Conservation (phyloP, 306 rosid species). For the Prunus davidiana region DNA sequence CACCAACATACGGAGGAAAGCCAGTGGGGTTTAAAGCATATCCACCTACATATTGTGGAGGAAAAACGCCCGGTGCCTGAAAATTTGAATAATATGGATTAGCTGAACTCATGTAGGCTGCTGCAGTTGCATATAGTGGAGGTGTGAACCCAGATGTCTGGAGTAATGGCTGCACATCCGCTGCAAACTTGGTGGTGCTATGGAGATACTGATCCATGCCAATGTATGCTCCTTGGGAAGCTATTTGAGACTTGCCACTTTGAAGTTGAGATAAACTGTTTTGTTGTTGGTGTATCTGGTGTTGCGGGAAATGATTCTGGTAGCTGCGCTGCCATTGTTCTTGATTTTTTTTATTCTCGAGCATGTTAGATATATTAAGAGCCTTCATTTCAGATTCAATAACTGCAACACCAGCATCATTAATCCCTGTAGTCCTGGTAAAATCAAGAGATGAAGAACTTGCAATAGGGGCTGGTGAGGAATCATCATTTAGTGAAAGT, state of each 20-base stretch:
- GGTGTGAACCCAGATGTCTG: slow-evolving; percentile 63
- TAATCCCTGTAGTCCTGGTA: slow-evolving; percentile 31
- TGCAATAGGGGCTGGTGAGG: slow-evolving; percentile 22
- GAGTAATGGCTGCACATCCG: slow-evolving; percentile 47
- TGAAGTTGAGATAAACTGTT: slow-evolving; percentile 40
- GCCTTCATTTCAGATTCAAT: slow-evolving; percentile 49
- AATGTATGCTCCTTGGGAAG: slow-evolving; percentile 38
- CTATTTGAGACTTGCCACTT: slow-evolving; percentile 24
- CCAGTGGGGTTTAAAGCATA: slow-evolving; percentile 37
- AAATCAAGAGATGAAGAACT: slow-evolving; percentile 41
- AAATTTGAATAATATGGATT: slow-evolving; percentile 44
- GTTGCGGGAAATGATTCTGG: slow-evolving; percentile 43
- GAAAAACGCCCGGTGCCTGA: slow-evolving; percentile 33
- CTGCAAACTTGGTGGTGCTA: slow-evolving; percentile 35
- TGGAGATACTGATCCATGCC: slow-evolving; percentile 44
- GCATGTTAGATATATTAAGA: slow-evolving; percentile 39
- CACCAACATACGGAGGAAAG: slow-evolving; percentile 41
- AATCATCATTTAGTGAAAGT: slow-evolving; percentile 31
- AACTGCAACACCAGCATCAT: slow-evolving; percentile 30
- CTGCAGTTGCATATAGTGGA: slow-evolving; percentile 53
- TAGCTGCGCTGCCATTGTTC: slow-evolving; percentile 40
- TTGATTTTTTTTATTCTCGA: slow-evolving; percentile 38
- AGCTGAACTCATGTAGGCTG: slow-evolving; percentile 50
- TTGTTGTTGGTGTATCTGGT: slow-evolving; percentile 35
- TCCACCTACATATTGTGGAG: slow-evolving; percentile 48